Evolutionary conservation across 139 green algal genomes (phyloP).

Genomic region (Chlorella vulgaris): DNA sequence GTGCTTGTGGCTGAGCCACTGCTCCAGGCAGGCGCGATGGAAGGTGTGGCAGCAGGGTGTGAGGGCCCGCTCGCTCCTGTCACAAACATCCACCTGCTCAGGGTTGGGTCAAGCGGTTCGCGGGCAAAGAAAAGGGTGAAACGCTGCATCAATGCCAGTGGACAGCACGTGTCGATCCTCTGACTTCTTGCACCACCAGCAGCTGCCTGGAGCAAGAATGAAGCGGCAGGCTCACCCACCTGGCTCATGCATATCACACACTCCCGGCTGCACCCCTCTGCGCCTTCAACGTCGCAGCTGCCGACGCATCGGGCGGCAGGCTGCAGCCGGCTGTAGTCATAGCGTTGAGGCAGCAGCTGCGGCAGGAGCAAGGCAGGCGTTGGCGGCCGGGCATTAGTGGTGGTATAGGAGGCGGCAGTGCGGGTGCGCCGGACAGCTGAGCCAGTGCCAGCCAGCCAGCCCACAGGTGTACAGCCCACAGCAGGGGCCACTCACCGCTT

Average conservation of each 20-base stretch:
- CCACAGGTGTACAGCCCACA: too few relatives aligned
- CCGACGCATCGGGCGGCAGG: background rate
- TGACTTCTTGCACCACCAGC: too few relatives aligned
- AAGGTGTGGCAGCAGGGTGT: conserved; percentile 92
- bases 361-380: too few relatives aligned
- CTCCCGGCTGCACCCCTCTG: conserved; percentile 44
- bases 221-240: background rate
- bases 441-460: too few relatives aligned
- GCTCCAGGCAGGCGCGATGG: conserved; percentile 77
- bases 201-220: too few relatives aligned
- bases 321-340: conserved; percentile 72
- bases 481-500: conserved; percentile 1
- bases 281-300: background rate
- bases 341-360: conserved; percentile 74
- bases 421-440: too few relatives aligned
- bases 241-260: conserved; percentile 92
- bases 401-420: too few relatives aligned
- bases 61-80: conserved; percentile 59
- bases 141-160: background rate
- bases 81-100: conserved; percentile 58
- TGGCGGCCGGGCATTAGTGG: too few relatives aligned
- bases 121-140: background rate
- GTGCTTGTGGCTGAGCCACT: conserved; percentile 91
- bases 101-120: background rate
- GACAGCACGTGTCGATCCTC: too few relatives aligned